A percentile compares a stretch with the other conserved stretches of the same genome.
phyloP scores from a whole-genome alignment of 257 asterid genomes.

The Solanum bulbocastanum region DNA sequence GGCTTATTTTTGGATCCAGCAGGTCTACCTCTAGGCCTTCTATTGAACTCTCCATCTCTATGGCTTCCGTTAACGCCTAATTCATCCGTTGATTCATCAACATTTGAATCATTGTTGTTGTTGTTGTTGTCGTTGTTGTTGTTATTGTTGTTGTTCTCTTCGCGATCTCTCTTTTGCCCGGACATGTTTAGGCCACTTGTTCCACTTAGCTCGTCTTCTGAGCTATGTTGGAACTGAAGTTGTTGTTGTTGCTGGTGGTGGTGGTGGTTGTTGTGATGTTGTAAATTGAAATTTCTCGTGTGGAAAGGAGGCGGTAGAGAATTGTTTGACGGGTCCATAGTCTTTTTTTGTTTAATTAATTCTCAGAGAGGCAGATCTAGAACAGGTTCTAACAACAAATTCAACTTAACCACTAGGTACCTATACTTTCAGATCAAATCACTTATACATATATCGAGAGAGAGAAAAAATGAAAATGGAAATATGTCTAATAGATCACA shows the following conservation, averaged over 20 bases:
- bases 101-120: background rate
- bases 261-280: background rate
- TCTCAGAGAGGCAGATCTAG: background rate
- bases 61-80: background rate
- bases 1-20: constrained; percentile 86
- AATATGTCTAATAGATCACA: background rate
- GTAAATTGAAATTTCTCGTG: constrained; percentile 68
- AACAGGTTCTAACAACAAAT: background rate
- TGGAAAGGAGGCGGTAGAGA: constrained; percentile 72
- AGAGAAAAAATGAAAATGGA: background rate
- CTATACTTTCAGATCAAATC: background rate
- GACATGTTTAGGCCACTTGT: constrained; percentile 45
- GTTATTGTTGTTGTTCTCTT: constrained; percentile 18
- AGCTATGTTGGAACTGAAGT: constrained; percentile 8
- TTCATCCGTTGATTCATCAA: background rate
- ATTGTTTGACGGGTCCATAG: constrained; percentile 14
- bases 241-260: background rate
- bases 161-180: constrained; percentile 39
- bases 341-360: background rate
- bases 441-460: background rate
- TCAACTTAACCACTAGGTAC: background rate
- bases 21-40: constrained; percentile 81
- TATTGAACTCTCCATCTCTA: constrained; percentile 31
- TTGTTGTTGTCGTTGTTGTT: constrained; percentile 4
- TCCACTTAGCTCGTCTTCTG: constrained; percentile 70